A percentile compares a stretch with the other conserved stretches of the same genome.
Conservation (phyloP, 2,329 filamentous ascomycete species). For the Venturia asperata region DNA sequence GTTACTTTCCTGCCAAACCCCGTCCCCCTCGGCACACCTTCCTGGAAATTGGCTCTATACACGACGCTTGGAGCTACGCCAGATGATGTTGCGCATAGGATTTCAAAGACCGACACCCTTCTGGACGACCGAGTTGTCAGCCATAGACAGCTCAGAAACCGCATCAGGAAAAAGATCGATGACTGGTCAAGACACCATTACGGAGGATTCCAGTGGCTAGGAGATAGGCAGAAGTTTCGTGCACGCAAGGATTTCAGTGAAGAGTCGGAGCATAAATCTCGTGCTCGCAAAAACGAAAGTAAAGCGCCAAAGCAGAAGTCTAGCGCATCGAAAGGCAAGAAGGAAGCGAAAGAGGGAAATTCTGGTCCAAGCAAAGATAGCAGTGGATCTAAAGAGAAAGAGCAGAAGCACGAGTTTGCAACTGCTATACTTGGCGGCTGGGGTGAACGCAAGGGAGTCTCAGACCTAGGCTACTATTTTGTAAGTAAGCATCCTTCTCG, state of each 20-base stretch:
- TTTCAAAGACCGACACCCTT: background rate
- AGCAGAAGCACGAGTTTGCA: background rate
- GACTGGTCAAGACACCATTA: background rate
- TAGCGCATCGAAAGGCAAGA: background rate
- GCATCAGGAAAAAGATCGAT: background rate
- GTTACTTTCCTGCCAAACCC: constrained; percentile 3
- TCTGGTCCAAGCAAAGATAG: background rate
- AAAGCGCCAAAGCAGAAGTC: background rate
- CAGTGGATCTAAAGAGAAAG: constrained; percentile 1
- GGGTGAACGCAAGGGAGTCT: background rate
- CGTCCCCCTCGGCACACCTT: background rate
- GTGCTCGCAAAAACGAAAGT: too few species aligned
- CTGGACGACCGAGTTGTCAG: background rate
- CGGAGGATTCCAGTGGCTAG: constrained; percentile 10
- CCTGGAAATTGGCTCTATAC: background rate
- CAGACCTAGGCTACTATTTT: constrained; percentile 5
- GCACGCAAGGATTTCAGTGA: background rate
- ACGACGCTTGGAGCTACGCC: constrained; percentile 2
- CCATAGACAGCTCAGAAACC: constrained; percentile 1
- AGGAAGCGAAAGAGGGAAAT: background rate
- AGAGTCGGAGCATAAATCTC: background rate
- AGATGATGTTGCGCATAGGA: constrained; percentile 1
- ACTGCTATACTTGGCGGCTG: background rate
- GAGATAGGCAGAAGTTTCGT: background rate
- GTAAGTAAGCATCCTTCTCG: background rate